These are phyloP conservation scores for Quercus engelmannii DNA, from an alignment of 306 rosid genomes.

Conservation along the genomic window DNA sequence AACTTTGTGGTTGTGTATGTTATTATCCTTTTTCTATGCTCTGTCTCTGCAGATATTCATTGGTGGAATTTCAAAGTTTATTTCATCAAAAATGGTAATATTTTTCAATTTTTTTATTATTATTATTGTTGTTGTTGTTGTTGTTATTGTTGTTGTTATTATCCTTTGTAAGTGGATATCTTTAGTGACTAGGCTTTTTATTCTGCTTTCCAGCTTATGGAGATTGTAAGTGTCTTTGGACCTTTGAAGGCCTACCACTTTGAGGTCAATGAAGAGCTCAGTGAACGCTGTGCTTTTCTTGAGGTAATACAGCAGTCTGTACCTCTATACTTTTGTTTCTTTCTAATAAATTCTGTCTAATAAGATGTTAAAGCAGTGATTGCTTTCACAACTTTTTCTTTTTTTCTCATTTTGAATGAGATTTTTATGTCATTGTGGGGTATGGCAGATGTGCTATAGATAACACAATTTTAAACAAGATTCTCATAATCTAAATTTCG, in stretches of 20 bases:
- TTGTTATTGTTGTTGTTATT: background rate
- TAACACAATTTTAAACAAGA: background rate
- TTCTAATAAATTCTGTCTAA: background rate
- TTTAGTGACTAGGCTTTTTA: slow-evolving; percentile 8
- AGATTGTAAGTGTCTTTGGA: slow-evolving; percentile 84
- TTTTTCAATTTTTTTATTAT: background rate
- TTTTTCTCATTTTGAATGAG: slow-evolving; percentile 3
- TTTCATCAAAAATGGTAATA: slow-evolving; percentile 80
- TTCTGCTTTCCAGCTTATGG: slow-evolving; percentile 59
- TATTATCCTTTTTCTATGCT: slow-evolving; percentile 5
- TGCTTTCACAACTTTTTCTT: background rate
- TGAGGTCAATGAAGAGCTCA: slow-evolving; percentile 37
- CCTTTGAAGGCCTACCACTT: slow-evolving; percentile 81
- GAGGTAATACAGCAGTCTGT: slow-evolving; percentile 54
- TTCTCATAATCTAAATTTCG: background rate
- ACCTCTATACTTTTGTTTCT: background rate
- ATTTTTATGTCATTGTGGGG: background rate
- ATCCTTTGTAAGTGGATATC: background rate
- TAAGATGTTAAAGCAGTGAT: background rate
- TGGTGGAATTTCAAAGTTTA: slow-evolving; percentile 78
- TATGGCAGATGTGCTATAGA: background rate
- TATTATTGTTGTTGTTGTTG: no score
- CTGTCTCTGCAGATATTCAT: slow-evolving; percentile 64
- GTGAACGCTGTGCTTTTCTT: slow-evolving; percentile 64
- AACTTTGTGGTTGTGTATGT: background rate